Percentiles rank a stretch among this genome's conserved stretches.
These are phyloP conservation scores for Cladosporium oxysporum DNA, from an alignment of 2,329 filamentous ascomycete species.

Conservation along the genomic window DNA sequence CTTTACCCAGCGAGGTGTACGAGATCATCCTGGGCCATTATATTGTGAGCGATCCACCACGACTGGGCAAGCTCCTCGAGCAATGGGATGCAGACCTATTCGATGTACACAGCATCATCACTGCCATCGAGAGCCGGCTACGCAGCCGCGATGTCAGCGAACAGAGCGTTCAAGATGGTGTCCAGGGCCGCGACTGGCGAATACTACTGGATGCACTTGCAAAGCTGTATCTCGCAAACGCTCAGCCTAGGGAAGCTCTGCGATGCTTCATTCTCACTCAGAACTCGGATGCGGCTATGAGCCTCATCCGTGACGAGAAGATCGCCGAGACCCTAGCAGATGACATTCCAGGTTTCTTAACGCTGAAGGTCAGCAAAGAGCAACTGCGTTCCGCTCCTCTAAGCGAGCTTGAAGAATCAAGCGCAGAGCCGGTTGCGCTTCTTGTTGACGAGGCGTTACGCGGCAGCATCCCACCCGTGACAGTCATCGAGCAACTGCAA, in stretches of 20 bases:
- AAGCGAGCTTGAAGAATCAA: conserved; percentile 74
- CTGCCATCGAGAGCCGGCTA: conserved; percentile 79
- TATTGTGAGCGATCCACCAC: conserved; percentile 71
- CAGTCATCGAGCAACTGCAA: conserved; percentile 77
- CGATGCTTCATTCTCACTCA: conserved; percentile 87
- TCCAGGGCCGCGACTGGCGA: conserved; percentile 75
- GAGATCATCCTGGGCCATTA: conserved; percentile 90
- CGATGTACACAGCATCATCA: conserved; percentile 73
- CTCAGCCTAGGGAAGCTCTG: conserved; percentile 79
- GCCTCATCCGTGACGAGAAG: conserved; percentile 81
- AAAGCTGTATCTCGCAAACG: conserved; percentile 78
- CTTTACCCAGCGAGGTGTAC: conserved; percentile 79
- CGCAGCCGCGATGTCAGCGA: conserved; percentile 72
- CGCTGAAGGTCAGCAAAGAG: conserved; percentile 76
- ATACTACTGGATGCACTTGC: conserved; percentile 86
- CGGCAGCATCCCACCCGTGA: conserved; percentile 75
- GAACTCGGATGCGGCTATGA: conserved; percentile 86
- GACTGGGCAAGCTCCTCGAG: conserved; percentile 77
- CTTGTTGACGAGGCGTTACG: conserved; percentile 90
- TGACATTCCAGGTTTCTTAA: conserved; percentile 85
- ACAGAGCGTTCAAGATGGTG: conserved; percentile 73
- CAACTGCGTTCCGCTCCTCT: conserved; percentile 66
- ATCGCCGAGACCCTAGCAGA: conserved; percentile 87
- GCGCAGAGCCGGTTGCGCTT: conserved; percentile 78
- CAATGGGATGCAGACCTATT: conserved; percentile 84